Percentiles rank a stretch among this genome's conserved stretches.
Conservation (phyloP, 2,329 filamentous ascomycete species). For the Colletotrichum karsti region DNA sequence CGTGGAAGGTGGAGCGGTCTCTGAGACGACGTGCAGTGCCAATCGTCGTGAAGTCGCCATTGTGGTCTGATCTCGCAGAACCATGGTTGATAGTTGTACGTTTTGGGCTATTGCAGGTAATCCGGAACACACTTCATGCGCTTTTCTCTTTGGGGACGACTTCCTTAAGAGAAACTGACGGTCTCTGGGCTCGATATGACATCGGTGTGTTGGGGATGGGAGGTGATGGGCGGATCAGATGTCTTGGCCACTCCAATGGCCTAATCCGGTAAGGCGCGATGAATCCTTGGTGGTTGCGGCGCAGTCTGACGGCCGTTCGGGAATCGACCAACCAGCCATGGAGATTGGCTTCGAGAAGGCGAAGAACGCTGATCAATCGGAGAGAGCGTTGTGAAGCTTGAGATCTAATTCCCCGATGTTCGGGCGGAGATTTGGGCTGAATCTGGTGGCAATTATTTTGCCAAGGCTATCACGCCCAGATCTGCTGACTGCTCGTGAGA, state of each 20-base stretch:
- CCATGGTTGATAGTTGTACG: background rate
- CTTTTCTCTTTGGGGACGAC: background rate
- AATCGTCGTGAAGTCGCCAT: background rate
- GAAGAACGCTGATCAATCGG: background rate
- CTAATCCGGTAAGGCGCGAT: slow-evolving; percentile 17
- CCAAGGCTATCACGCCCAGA: too few relatives aligned
- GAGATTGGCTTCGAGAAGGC: background rate
- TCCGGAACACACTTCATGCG: background rate
- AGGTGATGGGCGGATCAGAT: background rate
- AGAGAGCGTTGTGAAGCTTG: background rate
- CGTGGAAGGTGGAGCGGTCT: background rate
- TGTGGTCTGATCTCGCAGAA: background rate
- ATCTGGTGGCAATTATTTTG: too few relatives aligned
- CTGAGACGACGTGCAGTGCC: background rate
- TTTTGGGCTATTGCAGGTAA: slow-evolving; percentile 15
- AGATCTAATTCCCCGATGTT: background rate
- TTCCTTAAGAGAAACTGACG: background rate
- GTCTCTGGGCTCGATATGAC: background rate
- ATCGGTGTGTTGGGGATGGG: background rate
- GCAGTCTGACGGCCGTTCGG: background rate
- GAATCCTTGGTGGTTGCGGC: background rate
- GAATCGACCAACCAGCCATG: background rate
- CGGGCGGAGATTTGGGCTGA: too few relatives aligned
- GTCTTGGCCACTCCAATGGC: slow-evolving; percentile 30
- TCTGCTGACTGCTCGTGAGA: too few relatives aligned